Percentiles rank a stretch among this genome's conserved stretches.
These are phyloP conservation scores for Protostelium mycophagum DNA, from an alignment of 78 protist species.

Conservation along the genomic window DNA sequence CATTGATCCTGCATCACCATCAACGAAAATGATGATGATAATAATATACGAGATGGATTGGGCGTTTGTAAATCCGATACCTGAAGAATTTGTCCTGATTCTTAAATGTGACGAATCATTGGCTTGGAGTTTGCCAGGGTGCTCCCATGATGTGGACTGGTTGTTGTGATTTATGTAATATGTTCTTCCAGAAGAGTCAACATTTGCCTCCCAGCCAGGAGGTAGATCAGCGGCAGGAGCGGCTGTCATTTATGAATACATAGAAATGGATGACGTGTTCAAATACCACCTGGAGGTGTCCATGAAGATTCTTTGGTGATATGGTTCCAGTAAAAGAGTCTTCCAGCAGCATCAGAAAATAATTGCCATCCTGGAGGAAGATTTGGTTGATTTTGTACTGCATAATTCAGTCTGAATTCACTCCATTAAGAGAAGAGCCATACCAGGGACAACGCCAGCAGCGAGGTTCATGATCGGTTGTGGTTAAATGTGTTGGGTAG, in stretches of 20 bases:
- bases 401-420: not conserved
- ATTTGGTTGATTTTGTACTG: not conserved
- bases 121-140: not conserved
- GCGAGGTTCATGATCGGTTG: not conserved
- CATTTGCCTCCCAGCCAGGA: not conserved
- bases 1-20: not conserved
- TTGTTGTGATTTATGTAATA: not conserved
- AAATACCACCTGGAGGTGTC: not conserved
- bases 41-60: too few relatives aligned
- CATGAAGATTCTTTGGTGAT: not conserved
- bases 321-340: not conserved
- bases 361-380: not conserved
- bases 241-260: not conserved
- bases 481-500: too few relatives aligned
- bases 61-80: not conserved
- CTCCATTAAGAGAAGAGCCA: not conserved
- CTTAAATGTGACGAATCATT: not conserved
- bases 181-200: not conserved
- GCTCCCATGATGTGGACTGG: not conserved
- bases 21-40: not conserved
- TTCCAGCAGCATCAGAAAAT: not conserved
- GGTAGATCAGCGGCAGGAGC: not conserved
- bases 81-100: not conserved
- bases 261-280: not conserved
- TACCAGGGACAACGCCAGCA: not conserved